Conservation (phyloP, 768 basidiomycete species). For the Kwoniella dejecticola region DNA sequence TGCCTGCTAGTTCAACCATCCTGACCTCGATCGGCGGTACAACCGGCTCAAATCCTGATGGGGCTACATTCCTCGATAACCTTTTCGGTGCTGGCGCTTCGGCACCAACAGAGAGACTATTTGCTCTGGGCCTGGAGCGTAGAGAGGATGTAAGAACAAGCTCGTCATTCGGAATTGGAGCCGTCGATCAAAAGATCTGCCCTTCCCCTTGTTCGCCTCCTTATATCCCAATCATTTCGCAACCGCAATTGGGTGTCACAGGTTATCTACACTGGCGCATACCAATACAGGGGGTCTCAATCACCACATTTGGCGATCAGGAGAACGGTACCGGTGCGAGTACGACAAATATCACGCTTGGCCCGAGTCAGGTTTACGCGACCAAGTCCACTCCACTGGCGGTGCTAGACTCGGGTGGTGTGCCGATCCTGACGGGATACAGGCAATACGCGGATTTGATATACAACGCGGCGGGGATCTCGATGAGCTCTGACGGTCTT, state of each 20-base stretch:
- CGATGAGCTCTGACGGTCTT: constrained; percentile 46
- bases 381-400: constrained; percentile 42
- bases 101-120: constrained; percentile 48
- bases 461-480: constrained; percentile 42
- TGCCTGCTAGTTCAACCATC: constrained; percentile 53
- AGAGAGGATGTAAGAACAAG: constrained; percentile 50
- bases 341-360: constrained; percentile 28
- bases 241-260: constrained; percentile 41
- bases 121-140: constrained; percentile 49
- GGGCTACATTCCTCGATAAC: constrained; percentile 54
- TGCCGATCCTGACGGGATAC: constrained; percentile 48
- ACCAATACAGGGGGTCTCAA: constrained; percentile 37
- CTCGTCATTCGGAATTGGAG: constrained; percentile 47
- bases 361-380: constrained; percentile 32
- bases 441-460: constrained; percentile 44
- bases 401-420: constrained; percentile 53
- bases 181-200: constrained; percentile 35
- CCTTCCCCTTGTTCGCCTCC: constrained; percentile 43
- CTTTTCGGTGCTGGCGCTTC: constrained; percentile 47
- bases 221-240: constrained; percentile 48
- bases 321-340: constrained; percentile 30
- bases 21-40: constrained; percentile 44
- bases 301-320: constrained; percentile 34
- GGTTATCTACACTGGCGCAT: constrained; percentile 53
- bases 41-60: constrained; percentile 50